phyloP scores from a whole-genome alignment of 495 filamentous ascomycete species.

The Viridothelium virens region DNA sequence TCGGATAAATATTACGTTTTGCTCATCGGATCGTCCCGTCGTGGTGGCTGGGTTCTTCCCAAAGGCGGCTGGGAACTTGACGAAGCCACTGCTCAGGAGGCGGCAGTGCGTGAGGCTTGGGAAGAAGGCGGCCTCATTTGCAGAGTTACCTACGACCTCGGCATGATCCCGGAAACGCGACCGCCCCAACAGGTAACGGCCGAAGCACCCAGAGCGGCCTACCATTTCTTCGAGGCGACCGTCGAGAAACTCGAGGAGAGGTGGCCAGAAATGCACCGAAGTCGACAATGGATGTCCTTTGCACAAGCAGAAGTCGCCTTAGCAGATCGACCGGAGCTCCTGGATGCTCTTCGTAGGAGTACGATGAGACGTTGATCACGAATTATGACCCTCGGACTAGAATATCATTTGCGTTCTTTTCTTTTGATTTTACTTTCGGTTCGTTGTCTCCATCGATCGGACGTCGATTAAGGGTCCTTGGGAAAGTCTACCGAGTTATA shows the following conservation, averaged over 20 bases:
- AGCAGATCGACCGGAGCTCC: constrained; percentile 71
- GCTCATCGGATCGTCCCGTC: constrained; percentile 83
- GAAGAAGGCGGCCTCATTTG: constrained; percentile 92
- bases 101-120: constrained; percentile 83
- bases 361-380: constrained; percentile 46
- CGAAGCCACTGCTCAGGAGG: constrained; percentile 62
- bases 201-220: constrained; percentile 65
- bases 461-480: background rate
- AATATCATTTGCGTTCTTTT: background rate
- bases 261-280: constrained; percentile 93
- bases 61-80: constrained; percentile 98
- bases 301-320: constrained; percentile 69
- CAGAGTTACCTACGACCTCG: constrained; percentile 72
- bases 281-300: constrained; percentile 84
- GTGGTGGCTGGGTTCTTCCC: constrained; percentile 88
- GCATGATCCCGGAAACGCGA: constrained; percentile 71
- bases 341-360: constrained; percentile 77
- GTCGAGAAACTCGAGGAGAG: constrained; percentile 73
- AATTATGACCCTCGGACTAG: background rate
- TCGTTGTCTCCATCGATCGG: background rate
- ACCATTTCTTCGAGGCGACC: constrained; percentile 80
- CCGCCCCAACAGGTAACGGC: constrained; percentile 50
- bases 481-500: background rate
- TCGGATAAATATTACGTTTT: constrained; percentile 71
- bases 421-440: background rate